Conservation (phyloP, 345 rosid species). For the Eucalyptus shirleyi region DNA sequence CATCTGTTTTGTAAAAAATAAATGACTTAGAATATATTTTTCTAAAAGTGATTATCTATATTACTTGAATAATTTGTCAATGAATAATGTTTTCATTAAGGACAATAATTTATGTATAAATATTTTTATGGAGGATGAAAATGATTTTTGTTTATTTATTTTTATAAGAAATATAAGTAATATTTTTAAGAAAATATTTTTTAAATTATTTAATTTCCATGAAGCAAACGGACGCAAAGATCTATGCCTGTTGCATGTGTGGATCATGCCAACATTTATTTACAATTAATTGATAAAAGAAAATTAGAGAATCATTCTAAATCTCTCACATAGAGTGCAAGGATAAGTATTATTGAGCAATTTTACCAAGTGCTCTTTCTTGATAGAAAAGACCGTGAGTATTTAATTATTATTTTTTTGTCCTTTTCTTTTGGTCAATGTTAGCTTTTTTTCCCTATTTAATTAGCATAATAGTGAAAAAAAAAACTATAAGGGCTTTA, state of each 20-base stretch:
- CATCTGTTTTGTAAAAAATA: rapidly evolving
- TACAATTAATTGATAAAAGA: neutral
- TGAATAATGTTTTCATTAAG: neutral
- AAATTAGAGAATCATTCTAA: neutral
- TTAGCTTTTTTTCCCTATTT: too few relatives aligned
- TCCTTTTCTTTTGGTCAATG: neutral
- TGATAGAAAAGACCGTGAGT: neutral
- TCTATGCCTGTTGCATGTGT: neutral
- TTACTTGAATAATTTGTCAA: neutral
- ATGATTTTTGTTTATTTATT: too few relatives aligned
- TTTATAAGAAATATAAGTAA: neutral
- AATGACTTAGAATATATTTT: rapidly evolving
- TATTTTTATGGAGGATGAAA: neutral
- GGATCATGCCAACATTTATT: neutral
- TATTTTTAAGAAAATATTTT: too few relatives aligned
- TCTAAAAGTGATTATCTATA: rapidly evolving
- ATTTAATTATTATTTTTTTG: too few relatives aligned
- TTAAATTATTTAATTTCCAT: neutral
- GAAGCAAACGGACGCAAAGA: neutral
- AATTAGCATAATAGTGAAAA: neutral
- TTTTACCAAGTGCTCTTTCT: neutral
- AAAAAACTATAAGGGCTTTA: neutral
- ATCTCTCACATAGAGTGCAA: neutral
- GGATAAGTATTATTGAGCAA: neutral
- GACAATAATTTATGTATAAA: neutral